These are phyloP conservation scores for Geoglossum glabrum DNA, from an alignment of 495 filamentous ascomycete species.

Conservation along the genomic window DNA sequence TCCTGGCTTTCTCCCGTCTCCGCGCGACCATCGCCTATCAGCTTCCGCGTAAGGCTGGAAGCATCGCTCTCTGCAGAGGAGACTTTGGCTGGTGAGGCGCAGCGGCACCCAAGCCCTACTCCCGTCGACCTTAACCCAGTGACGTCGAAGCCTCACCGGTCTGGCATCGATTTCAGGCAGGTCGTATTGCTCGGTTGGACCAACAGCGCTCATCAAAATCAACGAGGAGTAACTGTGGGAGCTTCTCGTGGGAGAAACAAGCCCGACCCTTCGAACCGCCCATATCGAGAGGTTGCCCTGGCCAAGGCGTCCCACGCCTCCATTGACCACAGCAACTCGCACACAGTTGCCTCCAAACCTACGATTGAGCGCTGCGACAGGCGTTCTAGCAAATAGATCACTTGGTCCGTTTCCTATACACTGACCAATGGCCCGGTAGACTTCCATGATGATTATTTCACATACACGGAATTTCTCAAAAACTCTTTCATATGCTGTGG, in stretches of 20 bases:
- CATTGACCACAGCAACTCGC: constrained; percentile 46
- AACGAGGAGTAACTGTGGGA: constrained; percentile 24
- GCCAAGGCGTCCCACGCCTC: constrained; percentile 22
- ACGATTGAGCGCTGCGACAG: constrained; percentile 18
- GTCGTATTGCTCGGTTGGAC: constrained; percentile 53
- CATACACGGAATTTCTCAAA: background rate
- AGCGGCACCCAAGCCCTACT: constrained; percentile 16
- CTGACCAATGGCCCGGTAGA: constrained; percentile 51
- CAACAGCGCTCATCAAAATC: constrained; percentile 28
- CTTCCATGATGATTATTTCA: constrained; percentile 24
- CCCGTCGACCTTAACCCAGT: background rate
- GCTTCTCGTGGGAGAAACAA: constrained; percentile 38
- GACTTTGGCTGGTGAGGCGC: background rate
- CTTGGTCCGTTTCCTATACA: background rate
- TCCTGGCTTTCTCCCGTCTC: no score
- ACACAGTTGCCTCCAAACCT: constrained; percentile 32
- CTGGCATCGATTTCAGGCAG: constrained; percentile 58
- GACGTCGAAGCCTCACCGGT: constrained; percentile 42
- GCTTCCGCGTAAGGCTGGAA: no score
- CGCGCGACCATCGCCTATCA: no score
- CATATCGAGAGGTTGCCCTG: constrained; percentile 53
- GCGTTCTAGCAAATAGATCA: constrained; percentile 18
- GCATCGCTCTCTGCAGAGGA: no score
- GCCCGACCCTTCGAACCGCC: constrained; percentile 63
- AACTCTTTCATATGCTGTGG: constrained; percentile 1